Evolutionary conservation across 805 yeast genomes (phyloP), one percentile per base, ranked within the genome.

Genomic region (Debaryomyces maramus): DNA sequence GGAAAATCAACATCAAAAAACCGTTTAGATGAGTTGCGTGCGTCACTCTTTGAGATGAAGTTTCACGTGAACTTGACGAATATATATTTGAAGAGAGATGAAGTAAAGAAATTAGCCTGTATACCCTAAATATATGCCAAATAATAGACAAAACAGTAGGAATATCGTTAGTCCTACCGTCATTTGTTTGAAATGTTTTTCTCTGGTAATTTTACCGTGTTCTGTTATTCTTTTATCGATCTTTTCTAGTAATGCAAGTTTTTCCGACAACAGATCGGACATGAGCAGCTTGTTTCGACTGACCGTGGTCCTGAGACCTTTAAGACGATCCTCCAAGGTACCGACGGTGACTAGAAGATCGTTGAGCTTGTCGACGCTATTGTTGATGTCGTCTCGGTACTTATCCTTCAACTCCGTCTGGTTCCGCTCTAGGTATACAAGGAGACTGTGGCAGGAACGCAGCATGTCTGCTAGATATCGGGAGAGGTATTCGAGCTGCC

Each of bases 161-260:
- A 27, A 27, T 23, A 11, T 27, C 31, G n/a, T n/a, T n/a, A n/a
- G n/a, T n/a, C n/a, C 44, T 2, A 56, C 43, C 28, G 52, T 50
- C 26, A 63, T 32, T 45, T 64, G 67, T 44, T 56, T 58, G 36
- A 65, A 54, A 19, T 68, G 53, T 27, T 58, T 52, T 20, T 51
- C 51, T 32, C 64, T 51, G 15, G 46, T 50, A 10, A 44, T 43
- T 13, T 42, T 50, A 18, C 65, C 51, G 41, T 63, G 58, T 34
- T 58, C 58, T 20, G 47, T 45, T 33, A 67, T 61, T 33, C 52
- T 48, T 11, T 46, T 43, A 32, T 62, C 59, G 5, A 70, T 51
- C 17, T 48, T 43, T 36, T 69, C 73, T 41, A 70, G 52, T 7
- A 58, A 40, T 27, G 60, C 60, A 34, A 69, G 45, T 43, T 61